A percentile compares a stretch with the other conserved stretches of the same genome.
phyloP scores from a whole-genome alignment of 1,284 basidiomycete species.

The Mrakiaceae sp. region DNA sequence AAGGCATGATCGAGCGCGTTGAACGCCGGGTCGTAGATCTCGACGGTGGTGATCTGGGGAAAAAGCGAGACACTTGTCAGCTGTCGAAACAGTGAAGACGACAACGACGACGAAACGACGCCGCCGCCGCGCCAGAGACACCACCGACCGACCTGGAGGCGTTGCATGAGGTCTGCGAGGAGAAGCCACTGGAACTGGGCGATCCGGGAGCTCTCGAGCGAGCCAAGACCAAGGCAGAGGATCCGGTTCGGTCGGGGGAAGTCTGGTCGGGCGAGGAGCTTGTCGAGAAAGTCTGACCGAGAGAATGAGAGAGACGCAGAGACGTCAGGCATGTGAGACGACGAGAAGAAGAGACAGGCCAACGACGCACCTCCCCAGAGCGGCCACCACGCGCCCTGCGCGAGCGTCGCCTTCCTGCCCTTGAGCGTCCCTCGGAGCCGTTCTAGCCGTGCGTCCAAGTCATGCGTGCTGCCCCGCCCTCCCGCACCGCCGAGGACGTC shows the following conservation, averaged over 20 bases:
- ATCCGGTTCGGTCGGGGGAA: slow-evolving; percentile 6
- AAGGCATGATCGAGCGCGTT: background rate
- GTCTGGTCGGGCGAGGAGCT: background rate
- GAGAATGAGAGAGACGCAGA: background rate
- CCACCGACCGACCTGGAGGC: background rate
- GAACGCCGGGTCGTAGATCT: slow-evolving; percentile 11
- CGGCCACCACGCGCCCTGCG: too few species aligned
- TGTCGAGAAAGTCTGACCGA: background rate
- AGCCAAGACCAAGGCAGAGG: slow-evolving; percentile 10
- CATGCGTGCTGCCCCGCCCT: too few species aligned
- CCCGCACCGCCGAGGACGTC: too few species aligned
- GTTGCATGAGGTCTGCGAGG: slow-evolving; percentile 3
- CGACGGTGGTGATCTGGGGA: slow-evolving; percentile 1
- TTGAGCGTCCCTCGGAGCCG: too few species aligned
- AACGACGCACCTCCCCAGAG: too few species aligned
- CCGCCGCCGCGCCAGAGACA: background rate
- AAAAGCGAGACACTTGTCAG: background rate
- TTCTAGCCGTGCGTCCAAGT: too few species aligned
- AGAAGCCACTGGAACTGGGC: slow-evolving; percentile 11
- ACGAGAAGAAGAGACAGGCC: too few species aligned
- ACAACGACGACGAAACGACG: too few species aligned
- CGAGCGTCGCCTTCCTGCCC: too few species aligned
- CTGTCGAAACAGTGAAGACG: background rate
- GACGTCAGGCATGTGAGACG: too few species aligned
- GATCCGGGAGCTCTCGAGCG: slow-evolving; percentile 6